Evolutionary conservation across 805 yeast genomes (phyloP).

Genomic region (Yamadazyma sp.): DNA sequence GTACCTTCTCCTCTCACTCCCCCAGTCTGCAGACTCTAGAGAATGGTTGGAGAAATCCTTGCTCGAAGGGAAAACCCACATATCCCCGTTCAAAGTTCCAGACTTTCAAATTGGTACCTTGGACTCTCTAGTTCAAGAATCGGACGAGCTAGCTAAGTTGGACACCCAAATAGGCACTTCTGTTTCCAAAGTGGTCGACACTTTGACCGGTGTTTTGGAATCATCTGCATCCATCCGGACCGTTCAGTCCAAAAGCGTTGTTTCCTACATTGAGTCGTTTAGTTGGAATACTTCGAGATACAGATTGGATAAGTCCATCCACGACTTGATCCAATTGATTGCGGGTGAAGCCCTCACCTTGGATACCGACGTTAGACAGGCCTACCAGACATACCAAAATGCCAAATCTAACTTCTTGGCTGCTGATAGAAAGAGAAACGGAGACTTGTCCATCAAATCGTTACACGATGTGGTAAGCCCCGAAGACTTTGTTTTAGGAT

Average conservation of each 20-base stretch:
- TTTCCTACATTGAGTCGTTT: constrained; percentile 70
- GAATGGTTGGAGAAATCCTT: constrained; percentile 58
- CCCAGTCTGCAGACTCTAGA: constrained; percentile 48
- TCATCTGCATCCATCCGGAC: constrained; percentile 23
- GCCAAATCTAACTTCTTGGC: constrained; percentile 84
- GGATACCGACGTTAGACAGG: constrained; percentile 79
- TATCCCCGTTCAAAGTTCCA: constrained; percentile 65
- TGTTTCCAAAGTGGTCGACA: constrained; percentile 74
- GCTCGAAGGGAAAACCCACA: constrained; percentile 57
- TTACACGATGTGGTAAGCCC: constrained; percentile 85
- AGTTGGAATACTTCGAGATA: constrained; percentile 88
- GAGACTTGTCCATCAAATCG: constrained; percentile 88
- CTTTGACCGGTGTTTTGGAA: constrained; percentile 48
- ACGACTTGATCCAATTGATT: constrained; percentile 67
- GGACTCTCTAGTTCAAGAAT: constrained; percentile 85
- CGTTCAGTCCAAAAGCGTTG: constrained; percentile 49
- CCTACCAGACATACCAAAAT: constrained; percentile 70
- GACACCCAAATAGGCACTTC: constrained; percentile 77
- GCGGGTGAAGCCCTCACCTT: constrained; percentile 77
- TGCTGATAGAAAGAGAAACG: constrained; percentile 89
- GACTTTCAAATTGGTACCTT: constrained; percentile 91
- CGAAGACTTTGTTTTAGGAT: constrained; percentile 76
- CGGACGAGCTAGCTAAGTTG: constrained; percentile 82
- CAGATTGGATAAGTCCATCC: constrained; percentile 79
- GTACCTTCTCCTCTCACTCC: constrained; percentile 58